Percentiles rank a stretch among this genome's conserved stretches.
Evolutionary conservation across 139 green algal species (phyloP).

Genomic region (Picochlorum sp.): DNA sequence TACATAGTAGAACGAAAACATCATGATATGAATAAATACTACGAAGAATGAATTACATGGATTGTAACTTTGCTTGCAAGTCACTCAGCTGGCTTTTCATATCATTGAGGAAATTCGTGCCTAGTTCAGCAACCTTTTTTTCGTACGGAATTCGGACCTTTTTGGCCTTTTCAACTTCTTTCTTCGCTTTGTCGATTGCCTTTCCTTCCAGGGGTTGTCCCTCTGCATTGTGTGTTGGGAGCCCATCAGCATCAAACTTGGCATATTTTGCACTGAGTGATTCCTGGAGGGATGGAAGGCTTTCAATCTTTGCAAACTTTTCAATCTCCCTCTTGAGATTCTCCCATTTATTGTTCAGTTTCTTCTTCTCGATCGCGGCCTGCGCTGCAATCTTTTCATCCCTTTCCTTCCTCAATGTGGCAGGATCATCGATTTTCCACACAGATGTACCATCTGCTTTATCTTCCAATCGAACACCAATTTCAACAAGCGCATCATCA

Average conservation of each 20-base stretch:
- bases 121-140: slow-evolving; percentile 23
- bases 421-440: slow-evolving; percentile 91
- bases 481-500: slow-evolving; percentile 71
- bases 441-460: slow-evolving; percentile 58
- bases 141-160: slow-evolving; percentile 24
- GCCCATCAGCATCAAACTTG: slow-evolving; percentile 46
- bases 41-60: too few relatives aligned
- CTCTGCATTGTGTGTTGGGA: slow-evolving; percentile 74
- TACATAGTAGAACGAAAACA: not conserved
- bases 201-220: slow-evolving; percentile 68
- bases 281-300: slow-evolving; percentile 27
- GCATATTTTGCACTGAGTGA: slow-evolving; percentile 62
- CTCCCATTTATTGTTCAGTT: slow-evolving; percentile 24
- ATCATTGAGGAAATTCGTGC: slow-evolving; percentile 3
- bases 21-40: slow-evolving; percentile 9
- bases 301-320: slow-evolving; percentile 54
- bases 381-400: slow-evolving; percentile 37
- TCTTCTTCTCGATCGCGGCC: slow-evolving; percentile 53
- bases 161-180: slow-evolving; percentile 64
- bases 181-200: slow-evolving; percentile 62
- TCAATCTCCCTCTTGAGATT: slow-evolving; percentile 41
- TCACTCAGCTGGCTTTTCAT: slow-evolving; percentile 12
- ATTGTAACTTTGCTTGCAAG: slow-evolving; percentile 7
- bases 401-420: slow-evolving; percentile 42
- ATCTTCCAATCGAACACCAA: slow-evolving; percentile 92